Conservation (phyloP, 768 basidiomycete genomes). For the Cubamyces sp. region DNA sequence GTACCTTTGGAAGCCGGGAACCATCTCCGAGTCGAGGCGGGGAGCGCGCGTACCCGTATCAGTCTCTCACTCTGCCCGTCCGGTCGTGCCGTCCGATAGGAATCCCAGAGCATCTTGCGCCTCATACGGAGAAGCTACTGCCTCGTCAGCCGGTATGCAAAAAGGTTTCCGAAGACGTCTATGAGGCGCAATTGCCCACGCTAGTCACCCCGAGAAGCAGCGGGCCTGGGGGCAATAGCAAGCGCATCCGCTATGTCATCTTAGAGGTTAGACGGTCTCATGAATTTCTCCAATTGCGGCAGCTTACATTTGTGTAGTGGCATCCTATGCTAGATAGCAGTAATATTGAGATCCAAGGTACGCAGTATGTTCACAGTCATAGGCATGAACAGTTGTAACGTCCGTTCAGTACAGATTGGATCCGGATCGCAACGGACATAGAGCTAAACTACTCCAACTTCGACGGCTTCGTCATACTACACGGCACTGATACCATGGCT, state of each 20-base stretch:
- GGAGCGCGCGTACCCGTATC: conserved; percentile 45
- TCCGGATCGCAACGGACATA: conserved; percentile 88
- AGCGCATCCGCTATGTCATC: conserved; percentile 84
- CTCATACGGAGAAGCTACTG: conserved; percentile 26
- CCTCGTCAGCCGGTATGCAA: conserved; percentile 39
- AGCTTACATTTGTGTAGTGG: conserved; percentile 58
- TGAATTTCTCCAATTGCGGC: conserved; percentile 19
- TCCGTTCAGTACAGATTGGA: conserved; percentile 66
- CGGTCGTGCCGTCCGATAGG: conserved; percentile 74
- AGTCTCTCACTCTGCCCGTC: conserved; percentile 45
- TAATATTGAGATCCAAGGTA: conserved; percentile 84
- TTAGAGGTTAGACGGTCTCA: conserved; percentile 60
- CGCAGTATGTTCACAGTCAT: neutral
- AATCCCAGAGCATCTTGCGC: conserved; percentile 38
- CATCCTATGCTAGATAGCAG: conserved; percentile 86
- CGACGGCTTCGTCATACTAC: conserved; percentile 89
- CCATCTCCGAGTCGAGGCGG: conserved; percentile 30
- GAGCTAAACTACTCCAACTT: conserved; percentile 86
- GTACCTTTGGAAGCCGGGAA: conserved; percentile 23
- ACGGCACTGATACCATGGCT: conserved; percentile 92
- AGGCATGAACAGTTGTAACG: neutral
- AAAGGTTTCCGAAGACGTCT: conserved; percentile 63
- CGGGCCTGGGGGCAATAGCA: conserved; percentile 61
- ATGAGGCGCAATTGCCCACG: conserved; percentile 74
- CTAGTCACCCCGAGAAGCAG: conserved; percentile 78